A percentile compares a stretch with the other conserved stretches of the same genome.
These are phyloP conservation scores for Morella rubra DNA, from an alignment of 306 rosid genomes.

Conservation along the genomic window DNA sequence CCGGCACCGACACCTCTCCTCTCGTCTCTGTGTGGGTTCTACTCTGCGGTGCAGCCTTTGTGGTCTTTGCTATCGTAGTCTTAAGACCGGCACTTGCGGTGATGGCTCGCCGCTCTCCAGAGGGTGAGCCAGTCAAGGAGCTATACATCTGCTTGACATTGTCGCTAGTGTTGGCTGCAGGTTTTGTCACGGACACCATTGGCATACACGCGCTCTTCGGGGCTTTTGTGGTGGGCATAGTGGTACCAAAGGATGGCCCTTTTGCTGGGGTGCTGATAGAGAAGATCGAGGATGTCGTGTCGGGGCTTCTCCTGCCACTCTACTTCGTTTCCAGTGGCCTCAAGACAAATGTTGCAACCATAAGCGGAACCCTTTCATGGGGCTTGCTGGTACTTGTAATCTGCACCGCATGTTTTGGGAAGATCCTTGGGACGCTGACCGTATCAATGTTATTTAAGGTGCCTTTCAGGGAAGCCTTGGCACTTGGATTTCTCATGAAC, in stretches of 20 bases:
- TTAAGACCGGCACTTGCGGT: constrained; percentile 39
- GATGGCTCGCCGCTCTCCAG: constrained; percentile 55
- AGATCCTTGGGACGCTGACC: constrained; percentile 52
- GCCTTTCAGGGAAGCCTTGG: constrained; percentile 56
- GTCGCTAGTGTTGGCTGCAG: constrained; percentile 54
- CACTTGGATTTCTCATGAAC: constrained; percentile 79
- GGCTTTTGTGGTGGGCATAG: constrained; percentile 59
- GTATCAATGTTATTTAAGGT: constrained; percentile 40
- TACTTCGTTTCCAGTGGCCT: constrained; percentile 73
- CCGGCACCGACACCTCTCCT: constrained; percentile 49
- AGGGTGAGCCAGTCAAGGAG: constrained; percentile 78
- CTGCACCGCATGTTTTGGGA: constrained; percentile 67
- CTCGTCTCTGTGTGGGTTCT: constrained; percentile 59
- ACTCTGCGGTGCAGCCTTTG: constrained; percentile 41
- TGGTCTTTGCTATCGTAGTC: constrained; percentile 34
- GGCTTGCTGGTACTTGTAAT: constrained; percentile 51
- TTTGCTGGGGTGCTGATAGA: constrained; percentile 64
- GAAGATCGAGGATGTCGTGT: constrained; percentile 64
- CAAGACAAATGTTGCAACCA: constrained; percentile 68
- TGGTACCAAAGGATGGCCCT: constrained; percentile 70
- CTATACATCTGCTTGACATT: constrained; percentile 55
- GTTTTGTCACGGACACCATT: constrained; percentile 59
- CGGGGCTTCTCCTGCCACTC: constrained; percentile 60
- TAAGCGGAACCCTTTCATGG: constrained; percentile 64
- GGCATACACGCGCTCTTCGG: constrained; percentile 81